Evolutionary conservation across 2,329 filamentous ascomycete species (phyloP), one percentile per base, ranked within the genome.

Genomic region (Hirsutella thompsonii): DNA sequence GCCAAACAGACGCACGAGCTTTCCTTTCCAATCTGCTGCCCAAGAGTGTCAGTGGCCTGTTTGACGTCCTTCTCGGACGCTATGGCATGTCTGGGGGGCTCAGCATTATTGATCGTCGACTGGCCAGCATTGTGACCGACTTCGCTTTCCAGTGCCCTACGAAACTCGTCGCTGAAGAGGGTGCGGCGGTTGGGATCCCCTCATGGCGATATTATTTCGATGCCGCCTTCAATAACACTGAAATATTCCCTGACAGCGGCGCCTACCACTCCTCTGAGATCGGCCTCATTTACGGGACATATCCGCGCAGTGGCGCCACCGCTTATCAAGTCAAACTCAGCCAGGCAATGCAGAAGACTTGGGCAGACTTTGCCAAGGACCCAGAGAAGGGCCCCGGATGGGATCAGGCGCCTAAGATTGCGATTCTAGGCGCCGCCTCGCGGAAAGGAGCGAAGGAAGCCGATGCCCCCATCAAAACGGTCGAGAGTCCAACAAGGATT

Each of bases 251-350:
- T 54, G 50, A 46, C 9, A 52, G 49, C 20, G 38, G 38, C 20
- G 66, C 67, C 1, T 72, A 69, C 42, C 70, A 73, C 44, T 66
- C 62, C 0, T 54, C 59, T 2, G 68, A 71, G 36, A 44, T 70
- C 32, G 50, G 53, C 18, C 62, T 67, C 49, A 46, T 69, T 2
- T 70, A 69, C 40, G 65, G 65, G 1, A 61, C 53, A 0, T 60
- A 56, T 3, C 43, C 40, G 46, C 13, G 47, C 39, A 1, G 41
- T 48, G 3, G 55, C 54, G 0, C 18, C 11, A 26, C 23, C 6
- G 23, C 43, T 0, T 53, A 52, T 8, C 47, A 58, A 23, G 9
- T 19, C 0, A 35, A 44, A 14, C 34, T 53, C 5, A 52, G 50
- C 28, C 36, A 36, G 2, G 44, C 36, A 20, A 54, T 57, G 47